phyloP scores from a whole-genome alignment of 2,329 filamentous ascomycete species.

The Fusarium odoratissimum region DNA sequence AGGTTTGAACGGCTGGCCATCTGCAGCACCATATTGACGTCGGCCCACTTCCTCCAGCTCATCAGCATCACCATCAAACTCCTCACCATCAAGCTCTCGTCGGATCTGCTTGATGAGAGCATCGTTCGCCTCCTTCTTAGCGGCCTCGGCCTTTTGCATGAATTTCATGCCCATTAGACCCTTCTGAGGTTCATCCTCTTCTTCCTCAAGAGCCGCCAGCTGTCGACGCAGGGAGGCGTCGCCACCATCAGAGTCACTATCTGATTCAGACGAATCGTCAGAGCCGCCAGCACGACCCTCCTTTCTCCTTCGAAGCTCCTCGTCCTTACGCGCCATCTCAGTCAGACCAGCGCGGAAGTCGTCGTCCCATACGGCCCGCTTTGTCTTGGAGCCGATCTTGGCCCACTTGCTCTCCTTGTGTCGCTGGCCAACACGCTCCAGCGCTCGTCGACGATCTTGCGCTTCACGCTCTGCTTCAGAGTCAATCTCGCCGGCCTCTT shows the following conservation, averaged over 20 bases:
- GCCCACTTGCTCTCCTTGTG: conserved; percentile 94
- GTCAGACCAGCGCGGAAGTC: conserved; percentile 81
- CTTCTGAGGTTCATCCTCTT: conserved; percentile 67
- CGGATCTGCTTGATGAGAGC: conserved; percentile 77
- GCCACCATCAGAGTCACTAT: conserved; percentile 68
- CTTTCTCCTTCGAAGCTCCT: conserved; percentile 83
- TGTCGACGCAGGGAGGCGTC: conserved; percentile 62
- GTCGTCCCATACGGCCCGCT: conserved; percentile 88
- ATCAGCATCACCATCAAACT: conserved; percentile 62
- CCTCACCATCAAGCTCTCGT: conserved; percentile 75
- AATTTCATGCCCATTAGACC: conserved; percentile 89
- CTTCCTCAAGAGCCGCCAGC: conserved; percentile 56
- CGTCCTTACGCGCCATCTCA: conserved; percentile 84
- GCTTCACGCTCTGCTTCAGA: conserved; percentile 74
- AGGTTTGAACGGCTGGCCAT: conserved; percentile 48
- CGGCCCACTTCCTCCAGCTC: conserved; percentile 73
- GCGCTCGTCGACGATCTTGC: conserved; percentile 78
- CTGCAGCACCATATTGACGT: conserved; percentile 70
- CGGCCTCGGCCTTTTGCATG: conserved; percentile 89
- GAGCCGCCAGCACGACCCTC: conserved; percentile 71
- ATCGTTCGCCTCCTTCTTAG: conserved; percentile 82
- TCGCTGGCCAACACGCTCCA: conserved; percentile 85
- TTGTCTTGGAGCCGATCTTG: conserved; percentile 82
- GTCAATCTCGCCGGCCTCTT: conserved; percentile 68
- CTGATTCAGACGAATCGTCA: conserved; percentile 65